A percentile compares a stretch with the other conserved stretches of the same genome.
phyloP scores from a whole-genome alignment of 192 early-diverging fungal genomes.

The Linnemannia zychae region DNA sequence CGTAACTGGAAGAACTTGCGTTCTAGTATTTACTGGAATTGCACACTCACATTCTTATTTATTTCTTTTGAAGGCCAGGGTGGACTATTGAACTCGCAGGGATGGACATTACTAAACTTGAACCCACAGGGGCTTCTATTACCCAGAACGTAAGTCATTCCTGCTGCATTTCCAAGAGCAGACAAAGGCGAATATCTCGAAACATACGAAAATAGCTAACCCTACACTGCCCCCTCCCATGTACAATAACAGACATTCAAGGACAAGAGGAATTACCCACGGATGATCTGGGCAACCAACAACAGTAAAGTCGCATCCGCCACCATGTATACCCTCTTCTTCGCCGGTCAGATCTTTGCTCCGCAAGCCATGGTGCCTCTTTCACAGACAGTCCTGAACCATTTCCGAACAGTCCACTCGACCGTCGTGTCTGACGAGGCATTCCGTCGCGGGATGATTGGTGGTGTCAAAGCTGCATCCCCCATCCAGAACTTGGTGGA shows the following conservation, averaged over 20 bases:
- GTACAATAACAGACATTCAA: slow-evolving; percentile 36
- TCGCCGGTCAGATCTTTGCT: slow-evolving; percentile 65
- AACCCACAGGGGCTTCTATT: slow-evolving; percentile 59
- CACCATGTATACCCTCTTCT: slow-evolving; percentile 73
- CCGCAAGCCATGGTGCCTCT: slow-evolving; percentile 59
- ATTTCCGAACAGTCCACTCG: slow-evolving; percentile 27
- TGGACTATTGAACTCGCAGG: slow-evolving; percentile 69
- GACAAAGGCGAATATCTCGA: no score
- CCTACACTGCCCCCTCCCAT: no score
- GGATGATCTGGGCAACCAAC: slow-evolving; percentile 75
- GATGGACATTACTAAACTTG: slow-evolving; percentile 58
- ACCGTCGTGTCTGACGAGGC: slow-evolving; percentile 39
- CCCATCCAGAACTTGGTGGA: slow-evolving; percentile 43
- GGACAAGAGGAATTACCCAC: slow-evolving; percentile 60
- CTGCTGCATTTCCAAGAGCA: no score
- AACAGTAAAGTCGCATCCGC: slow-evolving; percentile 63
- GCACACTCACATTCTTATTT: not conserved
- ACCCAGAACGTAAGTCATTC: slow-evolving; percentile 56
- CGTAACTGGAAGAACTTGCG: not conserved
- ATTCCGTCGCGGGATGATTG: slow-evolving; percentile 30
- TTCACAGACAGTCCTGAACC: slow-evolving; percentile 30
- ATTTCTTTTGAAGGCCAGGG: slow-evolving; percentile 58
- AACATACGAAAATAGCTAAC: no score
- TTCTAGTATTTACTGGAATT: not conserved
- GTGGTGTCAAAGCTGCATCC: slow-evolving; percentile 32